Percentiles rank a stretch among this genome's conserved stretches.
phyloP scores from a whole-genome alignment of 176 grass and related monocot genomes.

The Thalia dealbata region DNA sequence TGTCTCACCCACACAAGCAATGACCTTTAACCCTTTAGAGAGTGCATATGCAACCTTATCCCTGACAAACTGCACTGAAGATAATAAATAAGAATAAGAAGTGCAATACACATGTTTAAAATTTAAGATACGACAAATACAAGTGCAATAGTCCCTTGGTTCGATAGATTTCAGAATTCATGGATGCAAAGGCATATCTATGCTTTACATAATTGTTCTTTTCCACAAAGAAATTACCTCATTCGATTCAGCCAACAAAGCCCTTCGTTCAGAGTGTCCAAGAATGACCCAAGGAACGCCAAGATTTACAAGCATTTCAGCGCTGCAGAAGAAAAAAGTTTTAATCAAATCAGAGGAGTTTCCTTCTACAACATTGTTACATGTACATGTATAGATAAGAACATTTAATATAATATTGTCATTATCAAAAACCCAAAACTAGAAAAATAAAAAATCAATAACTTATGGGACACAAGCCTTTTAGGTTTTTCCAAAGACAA shows the following conservation, averaged over 20 bases:
- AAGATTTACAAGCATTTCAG: conserved; percentile 90
- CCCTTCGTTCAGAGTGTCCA: conserved; percentile 94
- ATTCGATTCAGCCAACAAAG: conserved; percentile 74
- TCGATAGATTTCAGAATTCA: too few relatives aligned
- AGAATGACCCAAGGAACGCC: conserved; percentile 84
- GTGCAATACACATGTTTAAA: not conserved
- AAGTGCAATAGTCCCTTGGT: too few relatives aligned
- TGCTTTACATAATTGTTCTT: too few relatives aligned
- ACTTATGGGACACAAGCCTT: not conserved
- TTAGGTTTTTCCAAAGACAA: too few relatives aligned
- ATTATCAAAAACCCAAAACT: not conserved
- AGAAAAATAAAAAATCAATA: not conserved
- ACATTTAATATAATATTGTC: not conserved
- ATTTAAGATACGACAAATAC: too few relatives aligned
- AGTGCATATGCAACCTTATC: conserved; percentile 92
- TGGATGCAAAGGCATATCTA: too few relatives aligned
- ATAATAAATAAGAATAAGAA: not conserved
- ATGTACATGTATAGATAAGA: too few relatives aligned
- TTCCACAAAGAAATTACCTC: conserved; percentile 39
- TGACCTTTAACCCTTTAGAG: conserved; percentile 84
- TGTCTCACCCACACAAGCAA: conserved; percentile 94
- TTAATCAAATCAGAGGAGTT: conserved; percentile 6
- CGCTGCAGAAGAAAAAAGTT: conserved; percentile 39
- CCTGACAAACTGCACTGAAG: conserved; percentile 54
- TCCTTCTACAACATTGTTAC: not conserved